These are phyloP conservation scores for Pleurozium schreberi DNA, from an alignment of 225 moss, liverwort and hornwort species.

Conservation along the genomic window DNA sequence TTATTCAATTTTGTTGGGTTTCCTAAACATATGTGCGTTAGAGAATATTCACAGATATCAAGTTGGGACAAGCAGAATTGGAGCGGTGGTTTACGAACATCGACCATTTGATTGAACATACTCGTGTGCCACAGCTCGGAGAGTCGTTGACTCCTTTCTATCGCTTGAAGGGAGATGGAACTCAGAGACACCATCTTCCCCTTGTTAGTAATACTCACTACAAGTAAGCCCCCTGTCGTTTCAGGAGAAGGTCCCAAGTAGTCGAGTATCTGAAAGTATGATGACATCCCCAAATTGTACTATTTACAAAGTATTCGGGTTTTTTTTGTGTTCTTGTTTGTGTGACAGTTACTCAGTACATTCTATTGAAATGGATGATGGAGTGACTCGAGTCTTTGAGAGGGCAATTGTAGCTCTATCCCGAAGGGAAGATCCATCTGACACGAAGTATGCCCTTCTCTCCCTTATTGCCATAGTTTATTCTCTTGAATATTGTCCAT, in stretches of 20 bases:
- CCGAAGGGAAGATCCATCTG: conserved; percentile 53
- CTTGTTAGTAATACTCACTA: conserved; percentile 75
- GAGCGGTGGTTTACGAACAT: conserved; percentile 86
- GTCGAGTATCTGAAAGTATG: neutral
- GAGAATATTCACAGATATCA: conserved; percentile 58
- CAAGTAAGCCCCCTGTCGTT: conserved; percentile 37
- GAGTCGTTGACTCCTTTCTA: conserved; percentile 94
- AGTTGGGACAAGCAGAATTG: conserved; percentile 70
- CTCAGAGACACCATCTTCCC: conserved; percentile 74
- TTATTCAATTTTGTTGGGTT: too few relatives aligned
- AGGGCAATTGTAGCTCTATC: conserved; percentile 66
- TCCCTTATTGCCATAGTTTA: neutral
- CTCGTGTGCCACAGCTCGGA: conserved; percentile 91
- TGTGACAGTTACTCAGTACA: conserved; percentile 75
- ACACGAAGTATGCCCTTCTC: conserved; percentile 25
- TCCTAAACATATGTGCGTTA: too few relatives aligned
- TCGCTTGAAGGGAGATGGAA: conserved; percentile 62
- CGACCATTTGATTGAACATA: conserved; percentile 82
- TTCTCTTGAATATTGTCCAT: neutral
- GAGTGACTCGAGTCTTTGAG: conserved; percentile 60
- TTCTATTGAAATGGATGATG: conserved; percentile 66
- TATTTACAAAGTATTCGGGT: neutral
- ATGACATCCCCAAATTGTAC: neutral
- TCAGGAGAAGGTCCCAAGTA: neutral
- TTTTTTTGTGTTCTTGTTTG: neutral